A percentile compares a stretch with the other conserved stretches of the same genome.
Conservation (phyloP, 1,284 basidiomycete genomes). For the Chalciporus sp. region DNA sequence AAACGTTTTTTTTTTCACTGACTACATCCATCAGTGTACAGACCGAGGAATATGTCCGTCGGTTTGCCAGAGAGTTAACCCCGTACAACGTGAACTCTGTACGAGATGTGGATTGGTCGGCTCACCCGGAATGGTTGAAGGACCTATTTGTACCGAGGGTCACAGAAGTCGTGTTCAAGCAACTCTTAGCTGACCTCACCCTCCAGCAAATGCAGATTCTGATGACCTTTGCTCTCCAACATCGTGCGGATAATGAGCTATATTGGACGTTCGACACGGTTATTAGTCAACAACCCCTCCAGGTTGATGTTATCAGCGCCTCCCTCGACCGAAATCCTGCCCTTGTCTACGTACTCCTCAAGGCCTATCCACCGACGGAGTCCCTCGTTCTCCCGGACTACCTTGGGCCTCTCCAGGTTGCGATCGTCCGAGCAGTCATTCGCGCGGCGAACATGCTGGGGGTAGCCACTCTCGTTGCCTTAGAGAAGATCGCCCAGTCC, state of each 20-base stretch:
- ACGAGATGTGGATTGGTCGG: conserved; percentile 47
- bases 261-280: conserved; percentile 53
- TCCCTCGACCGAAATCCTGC: conserved; percentile 54
- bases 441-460: conserved; percentile 54
- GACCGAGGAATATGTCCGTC: conserved; percentile 54
- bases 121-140: conserved; percentile 34
- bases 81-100: conserved; percentile 44
- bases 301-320: conserved; percentile 32
- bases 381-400: conserved; percentile 32
- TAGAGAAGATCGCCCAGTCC: conserved; percentile 52
- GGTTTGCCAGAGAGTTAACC: conserved; percentile 48
- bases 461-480: conserved; percentile 55
- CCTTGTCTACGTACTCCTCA: conserved; percentile 54
- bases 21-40: conserved; percentile 43
- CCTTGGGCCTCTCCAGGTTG: conserved; percentile 34
- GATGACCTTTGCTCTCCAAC: conserved; percentile 41
- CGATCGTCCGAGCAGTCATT: conserved; percentile 50
- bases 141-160: conserved; percentile 28
- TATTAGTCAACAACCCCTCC: conserved; percentile 36
- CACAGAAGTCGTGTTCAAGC: conserved; percentile 35
- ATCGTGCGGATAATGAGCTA: conserved; percentile 56
- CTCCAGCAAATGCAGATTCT: conserved; percentile 40
- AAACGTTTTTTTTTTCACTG: background rate
- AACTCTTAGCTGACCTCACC: conserved; percentile 34
- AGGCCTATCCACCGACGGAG: conserved; percentile 47